Evolutionary conservation across 805 yeast genomes (phyloP), one percentile per base, ranked within the genome.

Genomic region (Saturnispora hagleri): DNA sequence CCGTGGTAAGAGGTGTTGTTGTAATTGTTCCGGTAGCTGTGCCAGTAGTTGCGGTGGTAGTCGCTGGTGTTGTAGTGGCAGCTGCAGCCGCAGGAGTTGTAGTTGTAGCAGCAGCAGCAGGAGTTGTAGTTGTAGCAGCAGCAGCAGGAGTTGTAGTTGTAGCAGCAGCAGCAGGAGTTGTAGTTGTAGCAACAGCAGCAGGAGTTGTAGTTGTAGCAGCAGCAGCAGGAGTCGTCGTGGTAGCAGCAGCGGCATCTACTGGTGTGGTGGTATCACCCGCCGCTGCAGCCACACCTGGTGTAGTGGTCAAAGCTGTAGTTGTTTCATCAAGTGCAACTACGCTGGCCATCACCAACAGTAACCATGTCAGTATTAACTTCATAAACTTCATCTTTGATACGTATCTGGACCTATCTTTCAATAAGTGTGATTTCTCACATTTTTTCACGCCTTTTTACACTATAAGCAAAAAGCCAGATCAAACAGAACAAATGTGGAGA

Each of bases 101-200:
- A 20, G 31, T 27, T 6, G 51, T 36, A 4, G 54, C 41, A 15
- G 46, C 46, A 7, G 54, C 35, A 13, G 59, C 43, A 3, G 52
- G 34, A 6, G 47, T 20, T 26, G 58, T 15, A n/a, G 45, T 17
- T 28, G 53, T 18, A 33, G 53, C 47, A 10, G 48, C 40, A 33
- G 46, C 41, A 4, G 57, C 27, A 12, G 53, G 34, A 1, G 52
- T 46, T 12, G 60, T 42, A 10, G 28, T 43, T 13, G 43, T n/a
- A 10, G 47, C 42, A 17, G 54, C 48, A 26, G 55, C 53, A 26
- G 58, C 17, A 15, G 58, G 35, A 5, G 53, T 46, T n/a, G 52
- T 43, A 5, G 54, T 43, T 2, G 56, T 48, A 2, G 60, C 53
- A 24, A 61, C 50, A 5, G 55, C 44, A 7, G 57, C 52, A 1